A percentile compares a stretch with the other conserved stretches of the same genome.
Evolutionary conservation across 495 filamentous ascomycete species (phyloP).

Genomic region (Penicillium longicatenatum): DNA sequence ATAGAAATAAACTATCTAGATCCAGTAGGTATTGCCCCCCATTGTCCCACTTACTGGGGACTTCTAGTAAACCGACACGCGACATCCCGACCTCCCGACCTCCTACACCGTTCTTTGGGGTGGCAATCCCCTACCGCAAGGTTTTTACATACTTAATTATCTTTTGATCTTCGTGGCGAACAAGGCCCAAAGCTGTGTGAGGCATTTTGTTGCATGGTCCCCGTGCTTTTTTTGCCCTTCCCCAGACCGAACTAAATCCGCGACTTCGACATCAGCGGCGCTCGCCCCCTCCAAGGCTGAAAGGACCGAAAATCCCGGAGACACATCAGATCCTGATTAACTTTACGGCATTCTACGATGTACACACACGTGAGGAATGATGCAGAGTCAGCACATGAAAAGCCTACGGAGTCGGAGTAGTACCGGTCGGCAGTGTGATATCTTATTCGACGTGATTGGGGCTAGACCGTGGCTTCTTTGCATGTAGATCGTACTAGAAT

Average conservation of each 20-base stretch:
- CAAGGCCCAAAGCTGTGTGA: slow-evolving; percentile 9
- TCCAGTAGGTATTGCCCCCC: slow-evolving; percentile 6
- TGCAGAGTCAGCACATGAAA: neutral
- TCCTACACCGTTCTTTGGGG: slow-evolving; percentile 4
- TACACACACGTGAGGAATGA: slow-evolving; percentile 5
- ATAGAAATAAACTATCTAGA: slow-evolving; percentile 3
- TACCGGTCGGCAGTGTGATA: slow-evolving; percentile 1
- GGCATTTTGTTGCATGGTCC: slow-evolving; percentile 29
- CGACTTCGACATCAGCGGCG: slow-evolving; percentile 29
- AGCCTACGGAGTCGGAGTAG: neutral
- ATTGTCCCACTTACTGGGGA: neutral
- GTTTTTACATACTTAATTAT: slow-evolving; percentile 2
- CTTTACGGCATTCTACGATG: neutral
- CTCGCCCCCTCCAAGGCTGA: slow-evolving; percentile 20
- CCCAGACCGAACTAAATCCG: slow-evolving; percentile 15
- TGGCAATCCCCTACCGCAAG: slow-evolving; percentile 4
- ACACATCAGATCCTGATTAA: slow-evolving; percentile 3
- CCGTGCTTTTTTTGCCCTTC: slow-evolving; percentile 16
- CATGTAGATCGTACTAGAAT: slow-evolving; percentile 4
- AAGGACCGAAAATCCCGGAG: neutral
- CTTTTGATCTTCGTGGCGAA: neutral
- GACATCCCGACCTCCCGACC: neutral
- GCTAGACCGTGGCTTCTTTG: slow-evolving; percentile 9
- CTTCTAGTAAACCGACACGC: neutral
- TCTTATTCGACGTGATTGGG: neutral